These are phyloP conservation scores for Dorcoceras hygrometricum DNA, from an alignment of 257 asterid species.

Conservation along the genomic window DNA sequence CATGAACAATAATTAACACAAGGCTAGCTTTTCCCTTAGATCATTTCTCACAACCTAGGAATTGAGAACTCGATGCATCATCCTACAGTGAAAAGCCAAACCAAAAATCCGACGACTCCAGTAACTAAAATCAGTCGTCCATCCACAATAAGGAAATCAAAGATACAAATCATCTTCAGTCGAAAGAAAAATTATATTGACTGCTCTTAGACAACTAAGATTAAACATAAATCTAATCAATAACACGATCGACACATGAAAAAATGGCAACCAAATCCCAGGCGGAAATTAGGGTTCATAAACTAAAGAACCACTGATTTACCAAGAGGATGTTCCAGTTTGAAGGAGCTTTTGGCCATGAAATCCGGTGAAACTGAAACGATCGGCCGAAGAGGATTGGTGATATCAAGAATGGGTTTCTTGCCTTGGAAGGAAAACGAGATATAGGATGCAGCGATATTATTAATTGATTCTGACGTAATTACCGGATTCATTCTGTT, in stretches of 20 bases:
- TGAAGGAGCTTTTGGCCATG: slow-evolving; percentile 36
- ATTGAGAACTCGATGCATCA: not conserved
- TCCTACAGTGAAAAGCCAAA: not conserved
- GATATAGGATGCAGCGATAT: no score
- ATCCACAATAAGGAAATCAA: not conserved
- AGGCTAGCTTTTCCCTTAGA: not conserved
- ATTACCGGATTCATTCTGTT: no score
- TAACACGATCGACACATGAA: not conserved
- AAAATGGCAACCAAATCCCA: not conserved
- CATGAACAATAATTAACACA: no score
- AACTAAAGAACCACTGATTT: not conserved
- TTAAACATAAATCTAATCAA: no score
- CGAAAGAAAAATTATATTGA: not conserved
- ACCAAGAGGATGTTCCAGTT: slow-evolving; percentile 37
- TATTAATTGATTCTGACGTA: no score
- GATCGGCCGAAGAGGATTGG: not conserved
- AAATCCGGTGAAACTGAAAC: slow-evolving; percentile 5
- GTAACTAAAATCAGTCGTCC: not conserved
- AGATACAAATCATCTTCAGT: not conserved
- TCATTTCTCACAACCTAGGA: not conserved
- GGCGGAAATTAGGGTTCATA: slow-evolving; percentile 7
- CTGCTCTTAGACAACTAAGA: not conserved
- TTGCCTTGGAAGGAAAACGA: no score
- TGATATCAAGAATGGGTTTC: not conserved
- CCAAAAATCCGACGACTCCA: not conserved